Evolutionary conservation across 495 filamentous ascomycete genomes (phyloP), one percentile per base, ranked within the genome.

Genomic region (Penicillium canariense): DNA sequence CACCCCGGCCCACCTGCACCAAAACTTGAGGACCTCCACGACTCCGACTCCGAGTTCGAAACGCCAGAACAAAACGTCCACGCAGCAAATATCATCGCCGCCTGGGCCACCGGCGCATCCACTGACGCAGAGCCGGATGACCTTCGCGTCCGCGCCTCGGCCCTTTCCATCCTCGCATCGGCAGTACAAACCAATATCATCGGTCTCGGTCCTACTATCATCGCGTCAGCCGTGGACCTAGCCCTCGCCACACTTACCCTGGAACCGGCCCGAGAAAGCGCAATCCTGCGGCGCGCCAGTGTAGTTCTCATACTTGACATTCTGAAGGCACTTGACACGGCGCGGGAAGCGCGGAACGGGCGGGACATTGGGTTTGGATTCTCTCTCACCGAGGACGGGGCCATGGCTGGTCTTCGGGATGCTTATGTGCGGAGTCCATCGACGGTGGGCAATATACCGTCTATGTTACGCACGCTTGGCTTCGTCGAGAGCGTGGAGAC

Each of bases 251-350:
- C 89, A 5, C 69, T 95, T 5, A 81, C 82, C 1, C 66, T 91
- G 0, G 91, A 95, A 60, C 69, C 70, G 0, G 77, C 74, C 7
- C 53, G 71, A 0, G 89, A 88, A 60, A 82, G 79, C 34, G 87
- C 84, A 0, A 92, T 94, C 28, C 66, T 95, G 23, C 73, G 91
- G 20, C 79, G 91, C 6, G 83, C 89, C 22, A 89, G 89, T 3
- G 83, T 84, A 0, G 61, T 92, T 15, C 70, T 90, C 10, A 68
- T 94, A 17, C 70, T 90, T 31, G 82, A 81, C 44, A 79, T 91
- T 35, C 66, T 94, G 20, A 81, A 76, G 57, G 82, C 84, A 1
- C 65, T 92, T 34, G 86, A 89, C 47, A 67, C 72, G 6, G 81
- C 79, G 4, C 75, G 78, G 4, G 75, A 84, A 56, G 50, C 52